A percentile compares a stretch with the other conserved stretches of the same genome.
Evolutionary conservation across 371 early-diverging fungal genomes (phyloP).

Genomic region (Dichotomocladium elegans): DNA sequence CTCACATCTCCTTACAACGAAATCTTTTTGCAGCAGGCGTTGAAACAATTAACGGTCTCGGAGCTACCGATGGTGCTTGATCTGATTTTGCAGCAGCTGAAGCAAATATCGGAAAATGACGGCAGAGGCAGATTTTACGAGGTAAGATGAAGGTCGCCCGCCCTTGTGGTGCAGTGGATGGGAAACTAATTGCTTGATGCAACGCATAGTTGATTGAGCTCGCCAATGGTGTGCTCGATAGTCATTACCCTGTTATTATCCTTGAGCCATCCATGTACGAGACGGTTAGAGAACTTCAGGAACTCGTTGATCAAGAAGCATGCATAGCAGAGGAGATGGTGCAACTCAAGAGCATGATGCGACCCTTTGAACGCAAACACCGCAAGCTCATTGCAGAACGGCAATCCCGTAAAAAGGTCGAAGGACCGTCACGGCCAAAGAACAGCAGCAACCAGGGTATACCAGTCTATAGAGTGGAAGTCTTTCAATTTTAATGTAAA

Average conservation of each 20-base stretch:
- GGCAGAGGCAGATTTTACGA: no score
- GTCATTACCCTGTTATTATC: slow-evolving; percentile 58
- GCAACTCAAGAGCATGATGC: slow-evolving; percentile 45
- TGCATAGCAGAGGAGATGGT: slow-evolving; percentile 41
- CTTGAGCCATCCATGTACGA: slow-evolving; percentile 51
- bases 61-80: slow-evolving; percentile 45
- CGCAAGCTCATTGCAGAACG: slow-evolving; percentile 1
- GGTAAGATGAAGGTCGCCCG: no score
- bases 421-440: slow-evolving; percentile 26
- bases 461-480: slow-evolving; percentile 60
- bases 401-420: slow-evolving; percentile 17
- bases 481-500: slow-evolving; percentile 44
- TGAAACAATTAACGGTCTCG: slow-evolving; percentile 41
- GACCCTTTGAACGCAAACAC: slow-evolving; percentile 51
- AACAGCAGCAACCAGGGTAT: slow-evolving; percentile 54
- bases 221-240: slow-evolving; percentile 48
- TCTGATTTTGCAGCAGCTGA: slow-evolving; percentile 43
- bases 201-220: slow-evolving; percentile 56
- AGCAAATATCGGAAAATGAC: not conserved
- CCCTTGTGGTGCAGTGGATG: no score
- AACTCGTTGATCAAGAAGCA: slow-evolving; percentile 36
- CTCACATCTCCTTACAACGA: slow-evolving; percentile 56
- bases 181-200: no score
- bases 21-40: slow-evolving; percentile 56
- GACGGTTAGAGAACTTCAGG: slow-evolving; percentile 29